phyloP scores from a whole-genome alignment of 2,329 filamentous ascomycete species.

The Colletotrichum gigasporum region DNA sequence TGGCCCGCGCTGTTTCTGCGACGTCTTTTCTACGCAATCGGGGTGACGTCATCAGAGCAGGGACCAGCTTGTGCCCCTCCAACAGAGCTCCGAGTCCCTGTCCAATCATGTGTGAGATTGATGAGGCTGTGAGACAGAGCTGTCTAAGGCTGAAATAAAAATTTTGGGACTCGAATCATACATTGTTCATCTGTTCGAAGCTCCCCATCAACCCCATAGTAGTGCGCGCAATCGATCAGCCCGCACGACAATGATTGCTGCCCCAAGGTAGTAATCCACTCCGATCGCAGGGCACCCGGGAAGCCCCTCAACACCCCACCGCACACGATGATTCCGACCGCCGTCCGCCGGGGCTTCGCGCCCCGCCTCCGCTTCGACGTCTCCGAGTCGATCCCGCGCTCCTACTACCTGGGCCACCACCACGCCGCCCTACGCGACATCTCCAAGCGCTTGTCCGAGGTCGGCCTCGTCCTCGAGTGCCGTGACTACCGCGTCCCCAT shows the following conservation, averaged over 20 bases:
- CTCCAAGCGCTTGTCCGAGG: constrained; percentile 79
- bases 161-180: no score
- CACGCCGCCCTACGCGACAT: constrained; percentile 82
- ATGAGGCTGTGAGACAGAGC: no score
- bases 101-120: no score
- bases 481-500: constrained; percentile 92
- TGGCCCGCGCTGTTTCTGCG: no score
- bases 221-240: neutral
- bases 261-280: neutral
- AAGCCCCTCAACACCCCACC: neutral
- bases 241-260: neutral
- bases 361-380: constrained; percentile 79
- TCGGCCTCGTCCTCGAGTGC: constrained; percentile 92
- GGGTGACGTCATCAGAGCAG: no score
- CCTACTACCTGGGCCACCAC: constrained; percentile 97
- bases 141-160: no score
- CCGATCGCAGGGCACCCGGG: neutral
- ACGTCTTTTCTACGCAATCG: no score
- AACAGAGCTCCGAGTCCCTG: no score
- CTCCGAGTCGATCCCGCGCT: constrained; percentile 79
- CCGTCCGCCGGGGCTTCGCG: constrained; percentile 62
- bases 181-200: neutral
- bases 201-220: neutral
- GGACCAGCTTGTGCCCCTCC: no score
- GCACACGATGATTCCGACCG: constrained; percentile 24